A percentile compares a stretch with the other conserved stretches of the same genome.
phyloP scores from a whole-genome alignment of 2,329 filamentous ascomycete genomes.

The Phyllosticta citriasiana region DNA sequence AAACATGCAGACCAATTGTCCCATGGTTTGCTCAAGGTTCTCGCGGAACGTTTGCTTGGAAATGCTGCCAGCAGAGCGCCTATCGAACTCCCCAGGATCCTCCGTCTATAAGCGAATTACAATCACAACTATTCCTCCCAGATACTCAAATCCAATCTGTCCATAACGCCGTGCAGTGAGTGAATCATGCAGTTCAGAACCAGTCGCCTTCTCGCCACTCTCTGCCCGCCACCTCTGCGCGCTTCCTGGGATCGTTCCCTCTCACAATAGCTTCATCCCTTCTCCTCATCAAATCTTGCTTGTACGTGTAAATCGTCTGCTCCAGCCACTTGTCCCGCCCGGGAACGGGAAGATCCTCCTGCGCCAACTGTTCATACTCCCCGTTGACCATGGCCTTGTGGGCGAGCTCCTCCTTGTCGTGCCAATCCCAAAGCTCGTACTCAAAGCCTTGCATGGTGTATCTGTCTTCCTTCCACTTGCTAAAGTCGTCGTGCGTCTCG shows the following conservation, averaged over 20 bases:
- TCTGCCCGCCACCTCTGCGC: slow-evolving; percentile 44
- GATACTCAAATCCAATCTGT: too few relatives aligned
- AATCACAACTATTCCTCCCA: background rate
- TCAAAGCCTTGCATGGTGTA: slow-evolving; percentile 32
- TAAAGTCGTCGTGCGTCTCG: slow-evolving; percentile 38
- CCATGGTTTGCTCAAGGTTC: background rate
- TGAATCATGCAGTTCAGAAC: slow-evolving; percentile 29
- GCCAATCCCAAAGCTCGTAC: slow-evolving; percentile 33
- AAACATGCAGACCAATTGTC: background rate
- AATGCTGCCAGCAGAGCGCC: background rate
- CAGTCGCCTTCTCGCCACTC: slow-evolving; percentile 47
- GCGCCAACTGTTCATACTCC: slow-evolving; percentile 23
- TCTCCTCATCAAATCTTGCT: slow-evolving; percentile 29
- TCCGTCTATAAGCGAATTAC: background rate
- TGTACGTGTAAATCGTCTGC: slow-evolving; percentile 34
- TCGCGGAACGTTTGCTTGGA: background rate
- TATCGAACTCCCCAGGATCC: background rate
- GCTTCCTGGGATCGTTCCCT: slow-evolving; percentile 41
- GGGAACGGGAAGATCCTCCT: slow-evolving; percentile 27
- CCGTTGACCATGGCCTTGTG: slow-evolving; percentile 26
- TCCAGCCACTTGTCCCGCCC: slow-evolving; percentile 36
- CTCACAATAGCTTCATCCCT: slow-evolving; percentile 36
- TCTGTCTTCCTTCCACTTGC: slow-evolving; percentile 39
- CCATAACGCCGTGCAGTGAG: background rate
- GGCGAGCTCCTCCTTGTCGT: slow-evolving; percentile 29